Evolutionary conservation across 169 alveolate species (phyloP).

Genomic region (Eimeria brunetti): DNA sequence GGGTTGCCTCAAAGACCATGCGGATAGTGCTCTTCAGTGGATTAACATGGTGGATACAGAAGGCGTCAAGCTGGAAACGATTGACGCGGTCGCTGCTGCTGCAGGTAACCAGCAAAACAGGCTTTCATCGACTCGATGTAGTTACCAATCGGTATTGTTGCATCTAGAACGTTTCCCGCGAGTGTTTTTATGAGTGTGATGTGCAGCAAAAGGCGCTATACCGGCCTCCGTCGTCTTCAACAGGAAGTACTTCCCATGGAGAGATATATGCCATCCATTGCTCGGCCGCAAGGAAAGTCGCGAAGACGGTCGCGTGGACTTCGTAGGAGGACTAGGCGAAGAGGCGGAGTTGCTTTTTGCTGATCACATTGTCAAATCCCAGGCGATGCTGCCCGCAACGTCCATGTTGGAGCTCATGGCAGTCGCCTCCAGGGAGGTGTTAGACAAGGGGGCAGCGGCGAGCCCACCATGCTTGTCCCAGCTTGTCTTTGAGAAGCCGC

Average conservation of each 20-base stretch:
- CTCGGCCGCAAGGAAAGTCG: slow-evolving; percentile 52
- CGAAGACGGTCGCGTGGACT: slow-evolving; percentile 59
- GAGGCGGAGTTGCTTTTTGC: slow-evolving; percentile 26
- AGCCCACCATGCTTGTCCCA: slow-evolving; percentile 49
- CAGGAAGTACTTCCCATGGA: slow-evolving; percentile 75
- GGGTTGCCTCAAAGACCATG: slow-evolving; percentile 17
- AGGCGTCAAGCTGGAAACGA: not conserved
- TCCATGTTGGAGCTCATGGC: slow-evolving; percentile 77
- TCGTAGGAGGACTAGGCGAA: slow-evolving; percentile 17
- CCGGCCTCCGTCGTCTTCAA: slow-evolving; percentile 50
- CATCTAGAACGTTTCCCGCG: not conserved
- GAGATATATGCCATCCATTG: slow-evolving; percentile 72
- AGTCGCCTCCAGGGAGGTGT: slow-evolving; percentile 46
- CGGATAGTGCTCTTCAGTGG: slow-evolving; percentile 65
- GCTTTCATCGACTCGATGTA: not conserved
- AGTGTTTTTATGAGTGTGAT: not conserved
- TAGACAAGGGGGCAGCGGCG: not conserved
- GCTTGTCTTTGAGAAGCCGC: slow-evolving; percentile 75
- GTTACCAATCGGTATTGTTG: not conserved
- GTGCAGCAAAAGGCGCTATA: slow-evolving; percentile 32
- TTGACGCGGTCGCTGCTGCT: slow-evolving; percentile 51
- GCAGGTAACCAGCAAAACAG: not conserved
- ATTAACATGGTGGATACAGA: slow-evolving; percentile 74
- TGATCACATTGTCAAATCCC: slow-evolving; percentile 77
- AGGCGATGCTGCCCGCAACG: slow-evolving; percentile 76